phyloP scores from a whole-genome alignment of 345 rosid species.

The Salix purpurea region DNA sequence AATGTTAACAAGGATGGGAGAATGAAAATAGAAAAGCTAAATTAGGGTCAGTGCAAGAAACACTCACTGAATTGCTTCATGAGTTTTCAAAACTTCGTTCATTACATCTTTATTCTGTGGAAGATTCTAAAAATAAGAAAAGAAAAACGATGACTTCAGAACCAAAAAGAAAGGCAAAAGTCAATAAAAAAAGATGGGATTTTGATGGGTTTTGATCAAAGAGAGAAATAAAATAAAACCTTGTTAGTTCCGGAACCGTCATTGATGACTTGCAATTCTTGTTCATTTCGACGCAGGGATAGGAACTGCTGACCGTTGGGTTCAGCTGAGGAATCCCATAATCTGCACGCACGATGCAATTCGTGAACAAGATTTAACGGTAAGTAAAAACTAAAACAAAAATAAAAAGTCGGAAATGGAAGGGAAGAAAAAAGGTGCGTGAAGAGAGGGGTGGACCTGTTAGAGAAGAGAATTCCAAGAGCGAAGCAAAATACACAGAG shows the following conservation, averaged over 20 bases:
- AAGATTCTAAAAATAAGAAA: constrained; percentile 22
- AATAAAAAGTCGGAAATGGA: background rate
- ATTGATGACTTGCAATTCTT: constrained; percentile 53
- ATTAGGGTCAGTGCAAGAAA: background rate
- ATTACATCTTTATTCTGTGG: constrained; percentile 47
- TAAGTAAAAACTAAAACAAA: background rate
- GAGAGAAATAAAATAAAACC: constrained; percentile 30
- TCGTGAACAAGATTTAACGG: background rate
- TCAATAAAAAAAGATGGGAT: background rate
- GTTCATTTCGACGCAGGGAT: constrained; percentile 49
- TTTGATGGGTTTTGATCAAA: background rate
- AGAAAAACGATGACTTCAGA: background rate
- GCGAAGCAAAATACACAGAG: constrained; percentile 66
- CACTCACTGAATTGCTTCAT: constrained; percentile 80
- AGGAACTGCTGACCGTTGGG: constrained; percentile 48
- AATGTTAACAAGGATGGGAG: constrained; percentile 7
- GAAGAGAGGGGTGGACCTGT: constrained; percentile 39
- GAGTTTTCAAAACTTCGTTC: constrained; percentile 65
- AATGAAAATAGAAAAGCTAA: background rate
- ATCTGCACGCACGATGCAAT: constrained; percentile 35
- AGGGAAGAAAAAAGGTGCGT: background rate
- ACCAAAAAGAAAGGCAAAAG: background rate
- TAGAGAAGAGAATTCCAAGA: constrained; percentile 69
- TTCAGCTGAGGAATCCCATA: constrained; percentile 44
- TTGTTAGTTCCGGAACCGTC: constrained; percentile 50